Conservation (phyloP, 83 land plant genomes). For the Picea abies region DNA sequence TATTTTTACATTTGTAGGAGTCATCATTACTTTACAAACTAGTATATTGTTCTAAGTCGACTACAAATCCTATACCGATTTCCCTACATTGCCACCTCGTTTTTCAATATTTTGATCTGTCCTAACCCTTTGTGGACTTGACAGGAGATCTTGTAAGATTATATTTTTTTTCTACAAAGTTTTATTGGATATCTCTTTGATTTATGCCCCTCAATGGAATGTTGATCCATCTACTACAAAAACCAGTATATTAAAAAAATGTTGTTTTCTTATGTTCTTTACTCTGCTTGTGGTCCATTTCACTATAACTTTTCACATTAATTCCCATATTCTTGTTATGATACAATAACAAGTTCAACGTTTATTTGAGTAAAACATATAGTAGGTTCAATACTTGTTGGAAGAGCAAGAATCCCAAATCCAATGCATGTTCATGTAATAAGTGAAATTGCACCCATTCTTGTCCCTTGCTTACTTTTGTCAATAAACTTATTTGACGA, state of each 20-base stretch:
- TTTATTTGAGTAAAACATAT: slow-evolving; percentile 18
- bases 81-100: too few relatives aligned
- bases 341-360: background rate
- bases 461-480: slow-evolving; percentile 43
- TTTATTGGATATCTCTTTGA: too few relatives aligned
- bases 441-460: slow-evolving; percentile 75
- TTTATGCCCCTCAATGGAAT: too few relatives aligned
- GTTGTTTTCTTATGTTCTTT: background rate
- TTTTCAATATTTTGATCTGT: too few relatives aligned
- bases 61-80: too few relatives aligned
- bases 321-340: background rate
- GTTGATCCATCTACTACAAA: background rate
- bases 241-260: background rate
- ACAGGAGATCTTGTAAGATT: too few relatives aligned
- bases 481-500: background rate
- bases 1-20: too few relatives aligned
- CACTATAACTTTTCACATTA: background rate
- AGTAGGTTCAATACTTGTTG: slow-evolving; percentile 70
- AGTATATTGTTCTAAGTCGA: too few relatives aligned
- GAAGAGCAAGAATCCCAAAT: slow-evolving; percentile 83
- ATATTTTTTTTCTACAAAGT: too few relatives aligned
- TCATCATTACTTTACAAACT: too few relatives aligned
- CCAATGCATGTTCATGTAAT: slow-evolving; percentile 87
- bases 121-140: too few relatives aligned
- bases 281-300: background rate